Percentiles rank a stretch among this genome's conserved stretches.
phyloP scores from a whole-genome alignment of 2,329 filamentous ascomycete species.

The Intubia oerlemansii region DNA sequence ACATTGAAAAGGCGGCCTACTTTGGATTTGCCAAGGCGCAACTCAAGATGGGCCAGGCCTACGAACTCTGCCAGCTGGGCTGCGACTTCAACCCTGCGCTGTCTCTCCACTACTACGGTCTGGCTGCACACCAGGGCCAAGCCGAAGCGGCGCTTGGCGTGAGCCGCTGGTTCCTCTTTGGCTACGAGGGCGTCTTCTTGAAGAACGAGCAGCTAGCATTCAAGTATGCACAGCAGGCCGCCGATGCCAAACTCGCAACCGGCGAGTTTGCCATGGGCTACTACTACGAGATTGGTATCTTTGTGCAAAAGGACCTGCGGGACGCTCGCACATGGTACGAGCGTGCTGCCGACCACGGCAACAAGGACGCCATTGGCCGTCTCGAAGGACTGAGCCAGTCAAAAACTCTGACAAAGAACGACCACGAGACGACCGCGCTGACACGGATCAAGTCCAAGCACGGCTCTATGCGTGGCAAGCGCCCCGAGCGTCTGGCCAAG shows the following conservation, averaged over 20 bases:
- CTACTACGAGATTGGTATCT: conserved; percentile 91
- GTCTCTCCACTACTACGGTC: conserved; percentile 85
- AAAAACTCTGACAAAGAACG: conserved; percentile 67
- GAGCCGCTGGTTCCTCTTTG: conserved; percentile 96
- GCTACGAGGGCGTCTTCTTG: conserved; percentile 74
- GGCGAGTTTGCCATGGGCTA: conserved; percentile 96
- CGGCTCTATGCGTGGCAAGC: conserved; percentile 41
- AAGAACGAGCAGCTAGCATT: conserved; percentile 94
- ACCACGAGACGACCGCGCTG: conserved; percentile 84
- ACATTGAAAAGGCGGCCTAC: conserved; percentile 92
- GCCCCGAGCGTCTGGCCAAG: conserved; percentile 25
- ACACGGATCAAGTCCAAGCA: conserved; percentile 68
- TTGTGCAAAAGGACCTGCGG: conserved; percentile 60
- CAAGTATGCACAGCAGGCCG: conserved; percentile 74
- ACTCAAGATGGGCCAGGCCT: conserved; percentile 89
- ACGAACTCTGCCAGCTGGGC: conserved; percentile 80
- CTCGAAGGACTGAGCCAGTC: conserved; percentile 70
- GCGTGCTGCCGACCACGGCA: conserved; percentile 73
- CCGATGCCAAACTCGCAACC: conserved; percentile 59
- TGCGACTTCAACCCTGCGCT: conserved; percentile 89
- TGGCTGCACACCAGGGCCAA: conserved; percentile 82
- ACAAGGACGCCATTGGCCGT: conserved; percentile 65
- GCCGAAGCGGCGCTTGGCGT: conserved; percentile 88
- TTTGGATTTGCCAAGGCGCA: conserved; percentile 92
- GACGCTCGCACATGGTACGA: conserved; percentile 82